phyloP scores from a whole-genome alignment of 129 eudicot genomes.

The Lonicera japonica region DNA sequence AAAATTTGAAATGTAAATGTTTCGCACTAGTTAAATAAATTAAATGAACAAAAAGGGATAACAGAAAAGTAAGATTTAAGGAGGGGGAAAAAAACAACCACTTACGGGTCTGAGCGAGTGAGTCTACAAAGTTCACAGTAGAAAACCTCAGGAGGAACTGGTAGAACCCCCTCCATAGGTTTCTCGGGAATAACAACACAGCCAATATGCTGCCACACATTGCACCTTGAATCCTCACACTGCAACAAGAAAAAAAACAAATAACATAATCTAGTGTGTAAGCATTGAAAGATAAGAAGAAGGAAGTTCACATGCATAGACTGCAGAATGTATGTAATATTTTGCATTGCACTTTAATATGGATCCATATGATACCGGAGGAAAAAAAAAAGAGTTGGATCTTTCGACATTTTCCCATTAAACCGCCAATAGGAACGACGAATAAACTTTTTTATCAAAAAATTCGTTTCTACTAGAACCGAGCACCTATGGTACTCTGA shows the following conservation, averaged over 20 bases:
- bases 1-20: no score
- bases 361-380: neutral
- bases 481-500: no score
- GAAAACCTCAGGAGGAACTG: conserved; percentile 59
- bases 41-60: neutral
- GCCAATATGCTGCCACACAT: conserved; percentile 74
- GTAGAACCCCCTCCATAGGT: conserved; percentile 63
- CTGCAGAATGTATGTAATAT: neutral
- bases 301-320: neutral
- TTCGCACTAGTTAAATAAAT: no score
- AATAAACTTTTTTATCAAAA: no score
- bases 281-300: conserved; percentile 1
- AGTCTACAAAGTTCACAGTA: conserved; percentile 92
- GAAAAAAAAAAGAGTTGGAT: no score
- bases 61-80: no score
- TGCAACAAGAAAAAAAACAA: conserved; percentile 24
- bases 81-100: conserved; percentile 1
- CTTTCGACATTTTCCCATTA: no score
- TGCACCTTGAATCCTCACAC: conserved; percentile 89
- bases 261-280: neutral
- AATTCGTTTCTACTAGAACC: no score
- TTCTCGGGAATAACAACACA: conserved; percentile 88
- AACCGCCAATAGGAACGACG: no score
- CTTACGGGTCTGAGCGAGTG: conserved; percentile 96
- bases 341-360: neutral